phyloP scores from a whole-genome alignment of 192 early-diverging fungal genomes.

The Rhizophagus sp. region DNA sequence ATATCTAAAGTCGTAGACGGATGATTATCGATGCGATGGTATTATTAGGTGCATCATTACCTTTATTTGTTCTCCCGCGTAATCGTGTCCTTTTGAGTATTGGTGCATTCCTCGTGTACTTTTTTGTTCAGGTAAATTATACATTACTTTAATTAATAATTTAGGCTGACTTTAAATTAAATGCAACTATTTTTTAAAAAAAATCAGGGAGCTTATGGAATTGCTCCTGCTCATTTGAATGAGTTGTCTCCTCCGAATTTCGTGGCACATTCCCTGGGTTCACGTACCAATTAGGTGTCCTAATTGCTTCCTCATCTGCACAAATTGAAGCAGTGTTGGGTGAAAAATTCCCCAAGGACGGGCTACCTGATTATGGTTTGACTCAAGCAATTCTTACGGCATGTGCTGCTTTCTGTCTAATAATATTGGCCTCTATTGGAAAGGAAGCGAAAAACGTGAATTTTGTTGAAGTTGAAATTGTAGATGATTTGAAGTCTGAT shows the following conservation, averaged over 20 bases:
- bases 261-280: conserved; percentile 71
- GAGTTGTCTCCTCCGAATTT: conserved; percentile 66
- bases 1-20: conserved; percentile 63
- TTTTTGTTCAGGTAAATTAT: conserved; percentile 56
- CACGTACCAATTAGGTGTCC: conserved; percentile 71
- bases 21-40: conserved; percentile 55
- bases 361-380: conserved; percentile 50
- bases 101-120: conserved; percentile 54
- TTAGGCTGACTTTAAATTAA: background rate
- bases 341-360: conserved; percentile 34
- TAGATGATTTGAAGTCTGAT: no score
- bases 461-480: no score
- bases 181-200: background rate
- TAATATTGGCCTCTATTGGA: no score
- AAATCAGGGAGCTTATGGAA: conserved; percentile 40
- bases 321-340: conserved; percentile 54
- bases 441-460: no score
- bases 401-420: no score
- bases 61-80: conserved; percentile 60
- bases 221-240: conserved; percentile 68
- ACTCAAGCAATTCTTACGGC: conserved; percentile 18
- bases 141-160: background rate
- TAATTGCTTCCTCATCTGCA: conserved; percentile 58
- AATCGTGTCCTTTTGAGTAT: conserved; percentile 36
- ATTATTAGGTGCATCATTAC: conserved; percentile 61